Conservation (phyloP, 2,329 filamentous ascomycete genomes). For the Neospermospora avenae region DNA sequence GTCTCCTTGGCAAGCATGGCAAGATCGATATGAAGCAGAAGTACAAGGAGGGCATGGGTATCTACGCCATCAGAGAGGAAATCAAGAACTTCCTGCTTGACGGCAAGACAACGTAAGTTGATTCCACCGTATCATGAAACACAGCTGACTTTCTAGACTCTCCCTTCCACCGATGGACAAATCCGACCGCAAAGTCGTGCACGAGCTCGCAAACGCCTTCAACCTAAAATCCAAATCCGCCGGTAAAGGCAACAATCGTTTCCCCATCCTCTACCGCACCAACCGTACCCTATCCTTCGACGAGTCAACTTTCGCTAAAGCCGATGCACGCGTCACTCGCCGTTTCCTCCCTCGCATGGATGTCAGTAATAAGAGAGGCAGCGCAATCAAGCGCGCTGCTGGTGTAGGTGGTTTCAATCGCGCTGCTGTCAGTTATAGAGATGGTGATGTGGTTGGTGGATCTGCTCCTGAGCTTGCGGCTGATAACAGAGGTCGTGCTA, state of each 20-base stretch:
- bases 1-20: slow-evolving; percentile 55
- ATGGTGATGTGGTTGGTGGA: slow-evolving; percentile 86
- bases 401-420: slow-evolving; percentile 36
- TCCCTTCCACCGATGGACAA: slow-evolving; percentile 83
- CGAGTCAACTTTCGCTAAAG: slow-evolving; percentile 50
- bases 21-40: slow-evolving; percentile 61
- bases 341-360: slow-evolving; percentile 56
- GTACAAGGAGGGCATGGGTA: slow-evolving; percentile 68
- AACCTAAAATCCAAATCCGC: slow-evolving; percentile 81
- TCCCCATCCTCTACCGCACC: slow-evolving; percentile 75
- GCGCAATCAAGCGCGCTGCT: slow-evolving; percentile 35
- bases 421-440: slow-evolving; percentile 58
- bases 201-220: slow-evolving; percentile 72
- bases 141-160: slow-evolving; percentile 47
- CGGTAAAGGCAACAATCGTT: slow-evolving; percentile 69
- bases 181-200: slow-evolving; percentile 70
- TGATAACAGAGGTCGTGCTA: slow-evolving; percentile 78
- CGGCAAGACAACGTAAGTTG: slow-evolving; percentile 57
- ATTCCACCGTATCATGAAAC: neutral
- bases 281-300: slow-evolving; percentile 60
- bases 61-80: slow-evolving; percentile 69
- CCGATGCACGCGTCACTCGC: slow-evolving; percentile 45
- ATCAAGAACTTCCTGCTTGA: slow-evolving; percentile 68
- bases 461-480: slow-evolving; percentile 78
- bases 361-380: slow-evolving; percentile 35